These are phyloP conservation scores for Rasamsonia emersonii DNA, from an alignment of 2,329 filamentous ascomycete species.

Conservation along the genomic window DNA sequence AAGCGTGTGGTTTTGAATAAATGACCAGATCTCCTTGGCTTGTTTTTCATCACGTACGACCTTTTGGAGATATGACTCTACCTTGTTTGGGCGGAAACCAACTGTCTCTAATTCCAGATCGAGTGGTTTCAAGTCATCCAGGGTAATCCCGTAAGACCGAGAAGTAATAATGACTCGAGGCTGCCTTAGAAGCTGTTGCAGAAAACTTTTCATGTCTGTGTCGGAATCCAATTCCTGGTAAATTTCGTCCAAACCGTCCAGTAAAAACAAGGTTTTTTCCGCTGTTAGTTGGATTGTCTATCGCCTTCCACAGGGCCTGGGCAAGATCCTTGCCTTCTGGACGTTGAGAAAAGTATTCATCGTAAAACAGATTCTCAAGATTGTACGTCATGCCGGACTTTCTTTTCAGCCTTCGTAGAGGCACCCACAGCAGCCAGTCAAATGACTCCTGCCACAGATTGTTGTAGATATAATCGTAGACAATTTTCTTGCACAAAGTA, in stretches of 20 bases:
- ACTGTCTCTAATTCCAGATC: slow-evolving; percentile 35
- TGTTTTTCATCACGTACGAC: slow-evolving; percentile 5
- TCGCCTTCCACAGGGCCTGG: slow-evolving; percentile 4
- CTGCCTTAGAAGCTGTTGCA: slow-evolving; percentile 23
- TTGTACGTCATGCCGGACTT: slow-evolving; percentile 11
- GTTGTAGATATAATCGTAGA: slow-evolving; percentile 24
- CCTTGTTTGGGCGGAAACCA: slow-evolving; percentile 31
- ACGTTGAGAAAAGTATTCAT: slow-evolving; percentile 20
- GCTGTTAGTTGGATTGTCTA: background rate
- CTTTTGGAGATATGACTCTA: slow-evolving; percentile 24
- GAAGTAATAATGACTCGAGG: slow-evolving; percentile 35
- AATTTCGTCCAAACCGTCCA: slow-evolving; percentile 40
- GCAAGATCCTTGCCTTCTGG: slow-evolving; percentile 9
- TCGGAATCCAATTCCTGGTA: slow-evolving; percentile 12
- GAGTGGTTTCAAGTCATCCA: slow-evolving; percentile 8
- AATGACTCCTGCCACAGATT: slow-evolving; percentile 21
- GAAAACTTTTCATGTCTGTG: slow-evolving; percentile 13
- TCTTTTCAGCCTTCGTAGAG: slow-evolving; percentile 26
- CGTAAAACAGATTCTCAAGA: slow-evolving; percentile 15
- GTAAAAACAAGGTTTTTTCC: slow-evolving; percentile 27
- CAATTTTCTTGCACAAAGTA: slow-evolving; percentile 36
- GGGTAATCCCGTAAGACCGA: slow-evolving; percentile 20
- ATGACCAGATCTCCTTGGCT: slow-evolving; percentile 19
- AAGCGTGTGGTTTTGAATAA: slow-evolving; percentile 23
- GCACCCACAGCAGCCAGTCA: slow-evolving; percentile 34